Conservation (phyloP, 1,284 basidiomycete species). For the Violaceomyces palustris region DNA sequence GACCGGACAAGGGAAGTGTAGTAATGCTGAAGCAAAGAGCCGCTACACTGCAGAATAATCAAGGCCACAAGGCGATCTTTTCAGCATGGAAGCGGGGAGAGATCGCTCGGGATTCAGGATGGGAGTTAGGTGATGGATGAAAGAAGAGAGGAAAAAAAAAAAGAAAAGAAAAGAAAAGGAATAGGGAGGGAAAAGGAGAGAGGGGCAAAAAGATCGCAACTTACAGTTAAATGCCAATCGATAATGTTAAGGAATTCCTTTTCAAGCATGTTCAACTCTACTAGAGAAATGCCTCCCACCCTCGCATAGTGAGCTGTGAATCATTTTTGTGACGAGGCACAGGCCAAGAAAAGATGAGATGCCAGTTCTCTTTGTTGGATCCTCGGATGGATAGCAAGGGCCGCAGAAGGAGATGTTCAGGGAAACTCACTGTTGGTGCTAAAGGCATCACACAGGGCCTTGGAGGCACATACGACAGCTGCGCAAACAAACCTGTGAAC, state of each 20-base stretch:
- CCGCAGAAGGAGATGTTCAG: neutral
- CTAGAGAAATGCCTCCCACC: constrained; percentile 49
- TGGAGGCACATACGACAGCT: constrained; percentile 47
- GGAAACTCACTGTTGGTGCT: constrained; percentile 42
- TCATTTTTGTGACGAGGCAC: neutral
- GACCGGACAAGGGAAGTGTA: constrained; percentile 45
- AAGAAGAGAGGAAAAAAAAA: neutral
- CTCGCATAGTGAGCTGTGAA: constrained; percentile 45
- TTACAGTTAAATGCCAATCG: constrained; percentile 44
- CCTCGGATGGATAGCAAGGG: too few relatives aligned
- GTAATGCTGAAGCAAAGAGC: constrained; percentile 47
- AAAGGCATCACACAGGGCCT: constrained; percentile 51
- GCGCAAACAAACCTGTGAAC: constrained; percentile 52
- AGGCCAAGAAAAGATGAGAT: neutral
- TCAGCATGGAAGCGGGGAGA: too few relatives aligned
- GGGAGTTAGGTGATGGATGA: neutral
- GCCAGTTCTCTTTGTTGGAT: too few relatives aligned
- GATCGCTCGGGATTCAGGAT: too few relatives aligned
- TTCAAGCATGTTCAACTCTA: constrained; percentile 51
- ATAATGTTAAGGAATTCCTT: constrained; percentile 51
- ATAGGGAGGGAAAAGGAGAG: too few relatives aligned
- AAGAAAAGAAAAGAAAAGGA: too few relatives aligned
- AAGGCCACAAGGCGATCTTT: too few relatives aligned
- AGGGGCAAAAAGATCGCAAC: neutral
- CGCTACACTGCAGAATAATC: constrained; percentile 14